Base-by-base conservation (phyloP, 169 alveolate genomes). In the Eimeria maxima region DNA sequence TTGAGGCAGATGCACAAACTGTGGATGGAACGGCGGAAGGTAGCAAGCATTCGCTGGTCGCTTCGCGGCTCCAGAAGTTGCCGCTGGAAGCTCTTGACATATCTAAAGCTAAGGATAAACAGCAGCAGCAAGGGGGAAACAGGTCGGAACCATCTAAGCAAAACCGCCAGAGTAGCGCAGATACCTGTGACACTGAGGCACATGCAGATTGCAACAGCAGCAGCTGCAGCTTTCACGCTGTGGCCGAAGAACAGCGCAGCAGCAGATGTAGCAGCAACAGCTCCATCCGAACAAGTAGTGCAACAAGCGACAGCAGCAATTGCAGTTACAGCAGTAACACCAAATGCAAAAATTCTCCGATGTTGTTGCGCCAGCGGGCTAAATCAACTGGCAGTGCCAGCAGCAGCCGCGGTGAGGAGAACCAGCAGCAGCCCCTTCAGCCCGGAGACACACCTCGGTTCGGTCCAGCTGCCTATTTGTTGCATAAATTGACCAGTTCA, bases 391-490 rank as follows among this genome's bases (percentile, higher is more conserved):
- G 90, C 73, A 81, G 90, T n/a, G 71, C 24, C 38, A 81, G 71
- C 33, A 53, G 90, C 90, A 10, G 50, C 71, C 50, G 90, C 71
- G 29, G 27, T 16, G 69, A 50, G 44, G 69, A 53, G 18, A n/a
- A 81, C 24, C 73, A 24, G 50, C 74, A 50, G 73, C 65, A 81
- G 74, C 73, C 55, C 0, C 13, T 50, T 71, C 71, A 53, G 24
- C 90, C 90, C 29, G 90, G 73, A n/a, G 90, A 81, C 71, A 81
- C 90, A n/a, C 90, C 90, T 24, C 90, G 90, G 20, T 81, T 81
- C 42, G 90, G 90, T 50, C 90, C 90, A n/a, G 74, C 90, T 4
- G 90, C 90, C 6, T 33, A 81, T 50, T 45, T 81, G 24, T 45
- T 50, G 74, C 55, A 50, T 24, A n/a, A 55, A n/a, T 3, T 81